Evolutionary conservation across 1,139 yeast genomes (phyloP).

Genomic region (Yamadazyma taylorii): DNA sequence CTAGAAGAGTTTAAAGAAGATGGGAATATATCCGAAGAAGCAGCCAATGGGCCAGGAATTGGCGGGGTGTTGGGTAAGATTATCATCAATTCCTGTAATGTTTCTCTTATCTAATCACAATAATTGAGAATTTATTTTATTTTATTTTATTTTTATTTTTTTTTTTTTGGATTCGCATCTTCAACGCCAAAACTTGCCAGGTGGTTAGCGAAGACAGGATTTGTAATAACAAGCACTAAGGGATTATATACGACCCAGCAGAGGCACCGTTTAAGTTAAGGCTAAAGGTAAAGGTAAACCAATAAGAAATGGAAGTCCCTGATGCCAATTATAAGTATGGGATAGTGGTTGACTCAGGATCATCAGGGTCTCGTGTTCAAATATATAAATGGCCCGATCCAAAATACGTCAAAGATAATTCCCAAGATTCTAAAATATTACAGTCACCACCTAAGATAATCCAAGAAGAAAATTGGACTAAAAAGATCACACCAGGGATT

Average conservation of each 20-base stretch:
- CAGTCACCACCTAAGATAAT: conserved; percentile 61
- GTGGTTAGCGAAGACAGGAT: no score
- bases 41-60: conserved; percentile 17
- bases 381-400: conserved; percentile 68
- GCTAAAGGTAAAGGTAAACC: no score
- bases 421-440: conserved; percentile 26
- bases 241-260: no score
- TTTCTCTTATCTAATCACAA: no score
- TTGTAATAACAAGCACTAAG: neutral
- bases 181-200: no score
- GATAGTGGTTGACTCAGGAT: conserved; percentile 77
- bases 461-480: conserved; percentile 61
- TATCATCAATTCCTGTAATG: conserved; percentile 24
- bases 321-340: conserved; percentile 47
- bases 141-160: no score
- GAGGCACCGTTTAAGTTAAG: no score
- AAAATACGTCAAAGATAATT: conserved; percentile 18
- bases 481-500: conserved; percentile 68
- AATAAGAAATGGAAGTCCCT: conserved; percentile 15
- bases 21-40: conserved; percentile 11
- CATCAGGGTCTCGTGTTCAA: conserved; percentile 76
- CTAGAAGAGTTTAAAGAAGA: conserved; percentile 18
- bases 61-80: conserved; percentile 36
- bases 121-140: no score
- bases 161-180: no score